Conservation (phyloP, 345 rosid genomes). For the Salix suchowensis region DNA sequence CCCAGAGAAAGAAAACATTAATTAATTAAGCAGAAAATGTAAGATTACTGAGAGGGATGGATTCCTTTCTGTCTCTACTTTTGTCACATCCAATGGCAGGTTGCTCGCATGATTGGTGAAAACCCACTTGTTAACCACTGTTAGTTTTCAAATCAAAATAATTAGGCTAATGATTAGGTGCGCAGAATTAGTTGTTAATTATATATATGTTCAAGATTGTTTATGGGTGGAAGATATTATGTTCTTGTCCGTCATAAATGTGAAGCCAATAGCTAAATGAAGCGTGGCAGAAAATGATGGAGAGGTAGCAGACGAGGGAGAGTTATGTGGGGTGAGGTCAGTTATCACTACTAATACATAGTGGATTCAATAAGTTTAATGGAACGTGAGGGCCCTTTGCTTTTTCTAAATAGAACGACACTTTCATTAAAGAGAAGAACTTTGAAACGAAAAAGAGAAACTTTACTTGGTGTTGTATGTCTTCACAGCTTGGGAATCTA, state of each 20-base stretch:
- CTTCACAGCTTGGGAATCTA: conserved; percentile 27
- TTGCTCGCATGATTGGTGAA: conserved; percentile 11
- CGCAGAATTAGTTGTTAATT: background rate
- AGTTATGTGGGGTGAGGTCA: conserved; percentile 36
- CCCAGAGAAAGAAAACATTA: background rate
- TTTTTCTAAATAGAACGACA: conserved; percentile 14
- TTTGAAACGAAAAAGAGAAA: background rate
- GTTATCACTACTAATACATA: conserved; percentile 19
- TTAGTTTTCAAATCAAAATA: conserved; percentile 8
- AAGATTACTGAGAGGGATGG: background rate
- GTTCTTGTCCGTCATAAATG: conserved; percentile 1
- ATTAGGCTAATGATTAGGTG: conserved; percentile 23
- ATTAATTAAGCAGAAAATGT: background rate
- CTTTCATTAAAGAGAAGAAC: background rate
- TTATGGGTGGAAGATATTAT: background rate
- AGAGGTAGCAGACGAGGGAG: conserved; percentile 15
- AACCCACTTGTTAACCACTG: background rate
- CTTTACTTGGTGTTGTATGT: conserved; percentile 7
- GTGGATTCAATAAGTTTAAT: conserved; percentile 13
- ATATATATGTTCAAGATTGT: background rate
- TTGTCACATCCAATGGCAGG: conserved; percentile 8
- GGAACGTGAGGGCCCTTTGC: conserved; percentile 18
- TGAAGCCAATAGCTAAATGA: background rate
- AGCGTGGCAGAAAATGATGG: conserved; percentile 23
- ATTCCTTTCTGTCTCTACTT: conserved; percentile 19